These are phyloP conservation scores for Limnomonas spitsbergensis DNA, from an alignment of 139 green algal species.

Conservation along the genomic window DNA sequence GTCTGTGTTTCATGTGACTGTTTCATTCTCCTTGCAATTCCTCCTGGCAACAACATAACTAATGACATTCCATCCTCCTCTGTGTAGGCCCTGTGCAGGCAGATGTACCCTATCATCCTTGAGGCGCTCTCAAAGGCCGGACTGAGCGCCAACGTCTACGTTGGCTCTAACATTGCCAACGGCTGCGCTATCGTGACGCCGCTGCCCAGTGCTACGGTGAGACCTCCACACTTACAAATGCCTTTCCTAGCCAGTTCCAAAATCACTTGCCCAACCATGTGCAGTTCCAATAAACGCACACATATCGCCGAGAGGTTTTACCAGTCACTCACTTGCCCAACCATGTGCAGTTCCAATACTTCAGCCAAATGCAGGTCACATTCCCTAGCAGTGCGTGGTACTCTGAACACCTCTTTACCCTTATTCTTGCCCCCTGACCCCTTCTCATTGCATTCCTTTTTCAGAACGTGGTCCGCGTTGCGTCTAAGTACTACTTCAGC, in stretches of 20 bases:
- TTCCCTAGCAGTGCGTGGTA: not conserved
- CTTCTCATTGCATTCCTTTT: no score
- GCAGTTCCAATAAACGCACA: not conserved
- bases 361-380: not conserved
- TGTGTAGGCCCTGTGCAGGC: not conserved
- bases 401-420: not conserved
- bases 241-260: not conserved
- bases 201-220: not conserved
- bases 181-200: not conserved
- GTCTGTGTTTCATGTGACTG: no score
- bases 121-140: not conserved
- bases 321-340: not conserved
- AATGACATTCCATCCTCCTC: no score
- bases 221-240: not conserved
- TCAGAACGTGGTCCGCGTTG: not conserved
- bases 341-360: no score
- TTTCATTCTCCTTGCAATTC: no score
- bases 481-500: conserved; percentile 5
- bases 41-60: no score
- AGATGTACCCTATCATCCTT: not conserved
- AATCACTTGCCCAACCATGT: not conserved
- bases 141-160: no score
- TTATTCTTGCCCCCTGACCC: not conserved
- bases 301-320: not conserved
- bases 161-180: not conserved